Percentiles rank a stretch among this genome's conserved stretches.
These are phyloP conservation scores for Musa acuminata DNA, from an alignment of 176 grass and related monocot genomes.

Conservation along the genomic window DNA sequence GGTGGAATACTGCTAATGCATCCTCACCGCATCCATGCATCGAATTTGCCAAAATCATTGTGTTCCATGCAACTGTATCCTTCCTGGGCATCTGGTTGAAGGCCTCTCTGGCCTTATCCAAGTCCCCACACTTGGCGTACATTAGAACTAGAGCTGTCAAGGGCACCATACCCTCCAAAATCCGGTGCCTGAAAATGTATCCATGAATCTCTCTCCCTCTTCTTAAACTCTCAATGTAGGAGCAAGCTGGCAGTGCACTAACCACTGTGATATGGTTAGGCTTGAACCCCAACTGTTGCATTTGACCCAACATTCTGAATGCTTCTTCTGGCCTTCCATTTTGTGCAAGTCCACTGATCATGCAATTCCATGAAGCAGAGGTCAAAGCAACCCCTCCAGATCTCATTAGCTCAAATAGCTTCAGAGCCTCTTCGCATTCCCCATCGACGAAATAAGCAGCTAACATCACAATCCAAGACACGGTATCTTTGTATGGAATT, in stretches of 20 bases:
- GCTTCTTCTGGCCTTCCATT: conserved; percentile 19
- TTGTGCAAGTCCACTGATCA: conserved; percentile 25
- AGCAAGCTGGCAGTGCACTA: conserved; percentile 13
- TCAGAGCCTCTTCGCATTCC: conserved; percentile 18
- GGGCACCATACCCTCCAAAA: background rate
- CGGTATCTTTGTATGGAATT: conserved; percentile 9
- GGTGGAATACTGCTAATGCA: conserved; percentile 6
- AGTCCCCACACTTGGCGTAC: conserved; percentile 20
- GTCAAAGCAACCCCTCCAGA: background rate
- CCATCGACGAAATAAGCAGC: conserved; percentile 20
- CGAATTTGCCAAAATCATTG: conserved; percentile 22
- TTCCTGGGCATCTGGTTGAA: conserved; percentile 13
- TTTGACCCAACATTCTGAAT: conserved; percentile 6
- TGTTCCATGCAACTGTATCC: conserved; percentile 26
- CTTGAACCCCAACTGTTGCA: conserved; percentile 13
- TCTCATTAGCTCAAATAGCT: conserved; percentile 12
- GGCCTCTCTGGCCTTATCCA: conserved; percentile 11
- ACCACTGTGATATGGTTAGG: conserved; percentile 14
- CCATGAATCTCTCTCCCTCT: conserved; percentile 21
- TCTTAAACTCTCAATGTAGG: conserved; percentile 4
- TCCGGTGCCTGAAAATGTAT: conserved; percentile 9
- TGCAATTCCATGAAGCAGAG: conserved; percentile 24
- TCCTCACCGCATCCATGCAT: conserved; percentile 18
- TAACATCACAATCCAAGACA: conserved; percentile 24
- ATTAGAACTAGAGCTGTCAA: conserved; percentile 17